Percentiles rank a stretch among this genome's conserved stretches.
phyloP scores from a whole-genome alignment of 208 protist species.

The Porcisia hertigi region DNA sequence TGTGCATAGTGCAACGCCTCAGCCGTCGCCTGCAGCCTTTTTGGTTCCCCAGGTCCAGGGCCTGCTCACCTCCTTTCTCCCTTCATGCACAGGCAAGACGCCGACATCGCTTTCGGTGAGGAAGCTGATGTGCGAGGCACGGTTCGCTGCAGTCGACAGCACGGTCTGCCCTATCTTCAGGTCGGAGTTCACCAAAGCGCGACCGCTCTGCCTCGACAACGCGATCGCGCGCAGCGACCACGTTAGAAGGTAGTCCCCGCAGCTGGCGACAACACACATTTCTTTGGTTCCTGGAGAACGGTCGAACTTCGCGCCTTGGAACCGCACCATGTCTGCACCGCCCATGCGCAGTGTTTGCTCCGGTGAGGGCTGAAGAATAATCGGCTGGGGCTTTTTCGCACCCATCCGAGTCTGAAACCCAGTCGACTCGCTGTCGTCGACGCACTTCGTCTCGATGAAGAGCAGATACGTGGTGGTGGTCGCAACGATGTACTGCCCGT shows the following conservation, averaged over 20 bases:
- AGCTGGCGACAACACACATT: conserved; percentile 54
- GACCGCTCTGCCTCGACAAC: conserved; percentile 40
- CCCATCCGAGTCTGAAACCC: conserved; percentile 61
- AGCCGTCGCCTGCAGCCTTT: neutral
- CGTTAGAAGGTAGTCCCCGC: conserved; percentile 46
- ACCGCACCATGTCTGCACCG: conserved; percentile 40
- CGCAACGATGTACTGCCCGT: conserved; percentile 64
- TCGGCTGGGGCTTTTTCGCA: conserved; percentile 47
- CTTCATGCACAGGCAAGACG: conserved; percentile 28
- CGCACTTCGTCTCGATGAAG: conserved; percentile 54
- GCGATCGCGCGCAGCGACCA: conserved; percentile 56
- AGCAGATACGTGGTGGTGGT: conserved; percentile 41
- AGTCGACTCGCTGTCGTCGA: conserved; percentile 33
- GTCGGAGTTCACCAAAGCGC: conserved; percentile 21
- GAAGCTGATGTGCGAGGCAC: conserved; percentile 31
- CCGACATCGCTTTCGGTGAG: conserved; percentile 27
- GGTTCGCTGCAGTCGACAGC: conserved; percentile 33
- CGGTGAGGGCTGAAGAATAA: conserved; percentile 46
- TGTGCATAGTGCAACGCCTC: neutral
- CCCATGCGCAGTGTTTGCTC: conserved; percentile 45
- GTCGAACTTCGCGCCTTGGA: conserved; percentile 51
- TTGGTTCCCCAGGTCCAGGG: conserved; percentile 35
- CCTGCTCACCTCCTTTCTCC: conserved; percentile 18
- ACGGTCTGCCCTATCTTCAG: conserved; percentile 30
- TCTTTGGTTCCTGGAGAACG: conserved; percentile 34